These are phyloP conservation scores for Hysterangium stoloniferum DNA, from an alignment of 768 basidiomycete genomes.

Conservation along the genomic window DNA sequence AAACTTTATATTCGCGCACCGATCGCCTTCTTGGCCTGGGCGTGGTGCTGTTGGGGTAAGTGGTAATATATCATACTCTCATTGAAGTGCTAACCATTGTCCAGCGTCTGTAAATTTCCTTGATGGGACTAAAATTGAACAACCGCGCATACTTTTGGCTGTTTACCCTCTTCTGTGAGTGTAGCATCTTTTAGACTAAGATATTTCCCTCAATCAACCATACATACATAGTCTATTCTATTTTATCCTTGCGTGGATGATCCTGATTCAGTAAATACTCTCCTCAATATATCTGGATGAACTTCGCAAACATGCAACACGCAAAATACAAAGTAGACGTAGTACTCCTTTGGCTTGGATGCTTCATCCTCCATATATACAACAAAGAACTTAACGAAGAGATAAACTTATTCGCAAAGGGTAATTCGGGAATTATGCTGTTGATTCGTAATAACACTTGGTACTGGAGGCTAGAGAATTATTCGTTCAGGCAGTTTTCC, in stretches of 20 bases:
- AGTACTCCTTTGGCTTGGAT: too few relatives aligned
- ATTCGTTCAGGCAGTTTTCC: too few relatives aligned
- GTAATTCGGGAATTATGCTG: too few relatives aligned
- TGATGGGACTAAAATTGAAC: constrained; percentile 90
- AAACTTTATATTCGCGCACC: constrained; percentile 84
- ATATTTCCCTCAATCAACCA: background rate
- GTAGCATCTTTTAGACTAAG: constrained; percentile 7
- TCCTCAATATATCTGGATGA: too few relatives aligned
- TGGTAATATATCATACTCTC: background rate
- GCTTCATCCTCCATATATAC: too few relatives aligned
- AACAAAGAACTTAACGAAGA: too few relatives aligned
- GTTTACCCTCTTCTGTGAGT: constrained; percentile 92
- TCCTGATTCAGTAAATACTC: constrained; percentile 73
- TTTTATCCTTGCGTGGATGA: constrained; percentile 96
- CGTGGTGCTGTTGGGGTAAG: constrained; percentile 96
- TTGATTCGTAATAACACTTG: too few relatives aligned
- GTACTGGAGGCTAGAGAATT: too few relatives aligned
- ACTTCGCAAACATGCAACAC: too few relatives aligned
- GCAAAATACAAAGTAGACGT: too few relatives aligned
- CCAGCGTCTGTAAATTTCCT: constrained; percentile 91
- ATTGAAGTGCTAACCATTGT: background rate
- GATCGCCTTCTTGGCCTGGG: constrained; percentile 80
- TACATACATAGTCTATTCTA: constrained; percentile 64
- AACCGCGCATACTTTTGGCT: constrained; percentile 82
- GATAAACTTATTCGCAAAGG: too few relatives aligned